phyloP scores from a whole-genome alignment of 2,329 filamentous ascomycete species.

The Cyphellophora europaea region DNA sequence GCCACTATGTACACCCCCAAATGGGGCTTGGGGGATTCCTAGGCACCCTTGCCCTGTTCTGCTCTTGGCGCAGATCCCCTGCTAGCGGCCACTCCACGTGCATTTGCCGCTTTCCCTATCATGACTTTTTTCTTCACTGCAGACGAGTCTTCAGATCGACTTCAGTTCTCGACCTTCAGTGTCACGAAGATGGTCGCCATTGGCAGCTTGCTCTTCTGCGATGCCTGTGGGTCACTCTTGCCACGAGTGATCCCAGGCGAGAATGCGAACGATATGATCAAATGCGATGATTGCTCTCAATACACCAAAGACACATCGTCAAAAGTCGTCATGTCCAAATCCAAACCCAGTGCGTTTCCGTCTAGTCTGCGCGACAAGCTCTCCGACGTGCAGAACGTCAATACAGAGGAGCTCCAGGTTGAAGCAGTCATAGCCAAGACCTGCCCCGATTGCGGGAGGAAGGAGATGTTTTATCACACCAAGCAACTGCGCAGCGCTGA shows the following conservation, averaged over 20 bases:
- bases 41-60: no score
- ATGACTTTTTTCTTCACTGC: no score
- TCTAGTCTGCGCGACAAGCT: conserved; percentile 77
- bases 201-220: conserved; percentile 86
- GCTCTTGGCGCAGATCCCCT: no score
- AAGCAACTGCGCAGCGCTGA: conserved; percentile 86
- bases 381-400: conserved; percentile 76
- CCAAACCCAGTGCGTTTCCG: conserved; percentile 85
- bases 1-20: no score
- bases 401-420: conserved; percentile 66
- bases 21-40: no score
- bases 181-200: conserved; percentile 74
- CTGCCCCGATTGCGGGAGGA: conserved; percentile 72
- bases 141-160: no score
- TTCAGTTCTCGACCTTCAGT: no score
- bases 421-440: conserved; percentile 59
- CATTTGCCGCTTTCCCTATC: no score
- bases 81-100: no score
- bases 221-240: conserved; percentile 81
- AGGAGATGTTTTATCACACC: conserved; percentile 75
- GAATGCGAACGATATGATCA: conserved; percentile 57
- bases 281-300: conserved; percentile 78
- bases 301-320: conserved; percentile 72
- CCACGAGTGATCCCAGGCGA: conserved; percentile 63
- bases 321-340: conserved; percentile 68